Conservation (phyloP, 345 rosid species). For the Pugionium cornutum region DNA sequence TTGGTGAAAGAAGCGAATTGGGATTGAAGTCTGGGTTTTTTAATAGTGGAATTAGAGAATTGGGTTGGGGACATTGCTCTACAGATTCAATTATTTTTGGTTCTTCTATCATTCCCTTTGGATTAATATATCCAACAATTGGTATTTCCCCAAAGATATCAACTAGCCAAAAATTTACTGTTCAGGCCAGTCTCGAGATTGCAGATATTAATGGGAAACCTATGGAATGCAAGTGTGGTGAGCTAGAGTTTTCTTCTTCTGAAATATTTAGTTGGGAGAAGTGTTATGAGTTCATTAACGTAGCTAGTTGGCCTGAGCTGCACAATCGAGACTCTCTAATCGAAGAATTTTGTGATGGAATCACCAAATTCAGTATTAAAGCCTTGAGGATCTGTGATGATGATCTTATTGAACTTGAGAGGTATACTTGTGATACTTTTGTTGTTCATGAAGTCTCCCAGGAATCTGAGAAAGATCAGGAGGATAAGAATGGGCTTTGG, state of each 20-base stretch:
- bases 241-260: constrained; percentile 55
- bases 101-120: constrained; percentile 68
- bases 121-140: constrained; percentile 76
- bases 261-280: constrained; percentile 26
- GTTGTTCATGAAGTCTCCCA: constrained; percentile 48
- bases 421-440: constrained; percentile 45
- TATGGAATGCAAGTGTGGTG: constrained; percentile 71
- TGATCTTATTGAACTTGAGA: constrained; percentile 42
- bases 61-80: constrained; percentile 90
- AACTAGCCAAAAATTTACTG: constrained; percentile 35
- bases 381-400: constrained; percentile 50
- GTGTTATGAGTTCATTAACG: constrained; percentile 33
- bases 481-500: constrained; percentile 49
- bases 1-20: constrained; percentile 28
- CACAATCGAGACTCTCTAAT: constrained; percentile 28
- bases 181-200: constrained; percentile 67
- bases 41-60: constrained; percentile 53
- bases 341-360: constrained; percentile 46
- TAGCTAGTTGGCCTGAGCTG: constrained; percentile 28
- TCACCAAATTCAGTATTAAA: constrained; percentile 48
- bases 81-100: constrained; percentile 64
- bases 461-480: constrained; percentile 38
- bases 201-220: constrained; percentile 67
- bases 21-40: constrained; percentile 45
- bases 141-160: constrained; percentile 43